These are phyloP conservation scores for Rhizopogon salebrosus DNA, from an alignment of 768 basidiomycete genomes.

Conservation along the genomic window DNA sequence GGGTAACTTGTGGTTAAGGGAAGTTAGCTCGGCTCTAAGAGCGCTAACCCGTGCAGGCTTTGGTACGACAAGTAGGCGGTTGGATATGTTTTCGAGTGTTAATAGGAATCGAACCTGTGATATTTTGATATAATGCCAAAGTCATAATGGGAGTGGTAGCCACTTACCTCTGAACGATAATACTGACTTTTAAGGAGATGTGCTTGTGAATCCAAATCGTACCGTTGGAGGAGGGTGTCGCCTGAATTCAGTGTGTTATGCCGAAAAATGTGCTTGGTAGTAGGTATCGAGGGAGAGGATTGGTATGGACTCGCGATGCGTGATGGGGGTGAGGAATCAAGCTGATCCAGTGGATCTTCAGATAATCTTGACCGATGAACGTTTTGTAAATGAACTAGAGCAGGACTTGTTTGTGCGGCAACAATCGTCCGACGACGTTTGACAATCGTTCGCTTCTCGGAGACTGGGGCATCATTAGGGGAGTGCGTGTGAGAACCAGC, in stretches of 20 bases:
- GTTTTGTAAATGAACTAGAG: conserved; percentile 55
- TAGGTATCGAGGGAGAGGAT: conserved; percentile 67
- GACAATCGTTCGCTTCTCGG: conserved; percentile 9
- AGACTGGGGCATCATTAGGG: conserved; percentile 5
- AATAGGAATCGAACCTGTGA: conserved; percentile 79
- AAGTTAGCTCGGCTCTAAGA: conserved; percentile 92
- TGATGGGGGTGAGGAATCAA: conserved; percentile 38
- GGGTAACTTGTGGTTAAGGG: conserved; percentile 92
- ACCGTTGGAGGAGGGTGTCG: conserved; percentile 60
- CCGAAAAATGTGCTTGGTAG: conserved; percentile 38
- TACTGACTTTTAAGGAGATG: conserved; percentile 82
- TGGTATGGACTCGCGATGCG: conserved; percentile 47
- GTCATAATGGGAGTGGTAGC: not conserved
- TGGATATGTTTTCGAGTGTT: conserved; percentile 87
- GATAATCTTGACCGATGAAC: conserved; percentile 53
- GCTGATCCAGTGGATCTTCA: conserved; percentile 71
- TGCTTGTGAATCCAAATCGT: conserved; percentile 61
- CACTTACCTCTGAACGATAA: conserved; percentile 76
- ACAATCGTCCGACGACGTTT: conserved; percentile 46
- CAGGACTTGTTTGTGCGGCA: conserved; percentile 71
- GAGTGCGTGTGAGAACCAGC: conserved; percentile 9
- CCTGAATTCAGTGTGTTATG: conserved; percentile 39
- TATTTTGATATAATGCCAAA: conserved; percentile 8
- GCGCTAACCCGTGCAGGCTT: conserved; percentile 93
- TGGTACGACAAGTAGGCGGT: conserved; percentile 86